Evolutionary conservation across 169 alveolate species (phyloP), one percentile per base, ranked within the genome.

Genomic region (Cryptosporidium sp.): DNA sequence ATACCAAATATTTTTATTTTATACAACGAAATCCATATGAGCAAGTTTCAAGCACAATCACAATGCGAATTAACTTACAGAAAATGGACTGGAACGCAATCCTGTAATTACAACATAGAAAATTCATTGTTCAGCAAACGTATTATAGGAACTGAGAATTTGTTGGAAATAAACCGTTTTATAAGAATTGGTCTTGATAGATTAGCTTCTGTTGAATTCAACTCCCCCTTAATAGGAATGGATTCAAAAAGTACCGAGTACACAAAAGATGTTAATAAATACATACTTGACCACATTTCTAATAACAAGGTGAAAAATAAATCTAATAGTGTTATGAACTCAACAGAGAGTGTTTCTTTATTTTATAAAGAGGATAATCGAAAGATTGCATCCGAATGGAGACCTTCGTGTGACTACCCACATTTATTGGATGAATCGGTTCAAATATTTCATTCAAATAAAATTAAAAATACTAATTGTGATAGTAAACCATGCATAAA

Each of bases 391-490:
- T n/a, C 7, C 9, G 72, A 62, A 80, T 80, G 89, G 89, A 65
- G n/a, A 39, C 89, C 89, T 80, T 80, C 89, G 16, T 80, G 75
- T 23, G 68, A 80, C 8, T 80, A 44, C 37, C 68, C 67, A 44
- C 39, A 61, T 42, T 33, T 80, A 10, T 4, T 29, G 33, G 68
- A 80, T 62, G 75, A 80, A 18, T 62, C 75, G 10, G 62, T 80
- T 62, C 89, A 39, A 31, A 14, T 10, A 29, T 80, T 65, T 33
- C 62, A 80, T 44, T 31, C 35, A 10, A 48, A 48, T 1, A 12
- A 9, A 0, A 48, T 8, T 12, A n/a, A 44, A 37, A 45, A 23
- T 21, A 12, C 44, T 18, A 52, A 56, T 35, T 37, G 58, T 23
- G 48, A 23, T n/a, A 26, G 58, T 6, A 42, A 35, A 48, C 18